phyloP scores from a whole-genome alignment of 1,284 basidiomycete species.

The Papiliotrema nemorosa region DNA sequence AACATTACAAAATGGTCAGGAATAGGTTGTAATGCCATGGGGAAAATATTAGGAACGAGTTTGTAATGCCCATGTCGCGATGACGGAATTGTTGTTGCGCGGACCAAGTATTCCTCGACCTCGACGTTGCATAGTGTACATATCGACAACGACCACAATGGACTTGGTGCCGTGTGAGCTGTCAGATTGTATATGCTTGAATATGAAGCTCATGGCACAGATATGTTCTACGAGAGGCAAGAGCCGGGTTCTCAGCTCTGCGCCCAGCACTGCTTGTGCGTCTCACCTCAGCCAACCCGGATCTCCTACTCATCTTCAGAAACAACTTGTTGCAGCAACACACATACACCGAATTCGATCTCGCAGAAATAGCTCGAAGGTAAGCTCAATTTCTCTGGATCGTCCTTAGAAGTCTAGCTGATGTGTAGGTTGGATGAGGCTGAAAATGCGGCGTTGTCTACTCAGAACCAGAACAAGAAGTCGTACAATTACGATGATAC shows the following conservation, averaged over 20 bases:
- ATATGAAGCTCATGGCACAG: slow-evolving; percentile 12
- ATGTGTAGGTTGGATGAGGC: slow-evolving; percentile 52
- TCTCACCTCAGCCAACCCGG: background rate
- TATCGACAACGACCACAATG: no score
- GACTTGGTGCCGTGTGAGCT: slow-evolving; percentile 45
- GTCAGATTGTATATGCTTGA: background rate
- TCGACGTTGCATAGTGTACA: no score
- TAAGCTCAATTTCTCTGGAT: slow-evolving; percentile 28
- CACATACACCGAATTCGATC: slow-evolving; percentile 73
- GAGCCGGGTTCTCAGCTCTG: slow-evolving; percentile 50
- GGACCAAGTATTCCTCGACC: no score
- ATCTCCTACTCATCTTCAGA: slow-evolving; percentile 11
- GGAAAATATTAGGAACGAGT: no score
- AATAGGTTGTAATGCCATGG: no score
- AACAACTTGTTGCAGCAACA: slow-evolving; percentile 52
- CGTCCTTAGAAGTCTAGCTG: background rate
- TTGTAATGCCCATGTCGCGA: no score
- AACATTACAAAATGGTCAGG: no score
- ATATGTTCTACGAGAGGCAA: slow-evolving; percentile 48
- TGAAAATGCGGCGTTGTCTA: slow-evolving; percentile 43
- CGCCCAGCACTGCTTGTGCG: slow-evolving; percentile 50
- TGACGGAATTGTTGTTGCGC: no score
- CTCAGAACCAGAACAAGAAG: slow-evolving; percentile 50
- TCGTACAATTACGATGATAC: slow-evolving; percentile 84
- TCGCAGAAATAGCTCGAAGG: slow-evolving; percentile 69